phyloP scores from a whole-genome alignment of 1,139 yeast species.

The Candida labiduridarum region DNA sequence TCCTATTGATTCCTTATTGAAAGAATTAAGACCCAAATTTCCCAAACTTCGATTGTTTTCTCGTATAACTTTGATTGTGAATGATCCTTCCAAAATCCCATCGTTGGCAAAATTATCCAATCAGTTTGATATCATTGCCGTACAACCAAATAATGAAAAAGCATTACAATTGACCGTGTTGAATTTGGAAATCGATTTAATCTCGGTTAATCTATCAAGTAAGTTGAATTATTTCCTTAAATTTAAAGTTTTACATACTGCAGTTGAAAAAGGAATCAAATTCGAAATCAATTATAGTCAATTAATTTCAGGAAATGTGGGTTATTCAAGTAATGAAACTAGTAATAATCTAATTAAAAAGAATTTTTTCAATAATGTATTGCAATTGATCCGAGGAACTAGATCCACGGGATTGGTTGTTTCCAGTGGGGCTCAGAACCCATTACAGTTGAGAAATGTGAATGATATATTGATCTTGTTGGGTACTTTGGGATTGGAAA shows the following conservation, averaged over 20 bases:
- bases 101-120: conserved; percentile 62
- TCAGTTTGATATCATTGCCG: conserved; percentile 77
- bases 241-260: conserved; percentile 84
- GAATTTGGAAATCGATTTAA: conserved; percentile 74
- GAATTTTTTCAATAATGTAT: conserved; percentile 68
- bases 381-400: conserved; percentile 80
- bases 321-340: conserved; percentile 23
- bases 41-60: conserved; percentile 56
- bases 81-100: conserved; percentile 79
- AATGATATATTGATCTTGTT: conserved; percentile 71
- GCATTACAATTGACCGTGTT: conserved; percentile 75
- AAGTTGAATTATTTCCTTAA: conserved; percentile 77
- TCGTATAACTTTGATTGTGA: conserved; percentile 72
- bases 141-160: conserved; percentile 79
- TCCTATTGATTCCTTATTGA: conserved; percentile 25
- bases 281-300: conserved; percentile 77
- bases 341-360: conserved; percentile 40
- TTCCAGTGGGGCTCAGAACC: conserved; percentile 70
- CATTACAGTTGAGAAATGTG: conserved; percentile 64
- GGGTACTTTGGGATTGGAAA: conserved; percentile 68
- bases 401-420: conserved; percentile 78
- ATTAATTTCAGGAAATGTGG: conserved; percentile 45
- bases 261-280: conserved; percentile 77
- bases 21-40: conserved; percentile 36
- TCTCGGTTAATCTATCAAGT: conserved; percentile 68